These are phyloP conservation scores for Mycosphaerella arachidis DNA, from an alignment of 2,329 filamentous ascomycete species.

Conservation along the genomic window DNA sequence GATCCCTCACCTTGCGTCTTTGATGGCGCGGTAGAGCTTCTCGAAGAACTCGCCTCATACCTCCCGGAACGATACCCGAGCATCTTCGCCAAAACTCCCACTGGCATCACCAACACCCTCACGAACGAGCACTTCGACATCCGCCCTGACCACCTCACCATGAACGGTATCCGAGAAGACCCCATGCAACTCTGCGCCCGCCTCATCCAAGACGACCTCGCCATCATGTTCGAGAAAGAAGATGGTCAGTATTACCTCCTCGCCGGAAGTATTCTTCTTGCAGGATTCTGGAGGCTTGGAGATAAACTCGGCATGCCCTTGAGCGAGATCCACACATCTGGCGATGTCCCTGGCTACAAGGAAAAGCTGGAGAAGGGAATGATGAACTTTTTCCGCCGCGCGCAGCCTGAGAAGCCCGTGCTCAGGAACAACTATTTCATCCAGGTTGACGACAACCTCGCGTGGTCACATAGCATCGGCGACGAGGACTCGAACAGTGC, in stretches of 20 bases:
- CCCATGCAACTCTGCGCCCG: conserved; percentile 72
- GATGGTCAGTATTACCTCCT: conserved; percentile 80
- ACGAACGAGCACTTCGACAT: conserved; percentile 71
- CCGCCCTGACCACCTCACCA: conserved; percentile 53
- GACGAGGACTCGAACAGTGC: conserved; percentile 58
- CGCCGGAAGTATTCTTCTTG: conserved; percentile 68
- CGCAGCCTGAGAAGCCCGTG: conserved; percentile 64
- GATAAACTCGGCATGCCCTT: conserved; percentile 79
- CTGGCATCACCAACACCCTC: conserved; percentile 65
- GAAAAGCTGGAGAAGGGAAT: conserved; percentile 72
- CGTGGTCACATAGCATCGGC: conserved; percentile 75
- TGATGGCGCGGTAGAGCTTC: conserved; percentile 67
- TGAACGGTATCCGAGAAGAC: conserved; percentile 53
- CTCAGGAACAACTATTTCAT: conserved; percentile 81
- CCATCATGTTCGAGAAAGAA: conserved; percentile 71
- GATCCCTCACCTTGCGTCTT: conserved; percentile 54
- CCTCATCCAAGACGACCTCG: conserved; percentile 75
- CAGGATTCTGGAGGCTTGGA: conserved; percentile 77
- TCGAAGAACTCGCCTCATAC: conserved; percentile 68
- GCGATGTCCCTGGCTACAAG: conserved; percentile 67
- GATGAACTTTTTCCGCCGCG: conserved; percentile 72
- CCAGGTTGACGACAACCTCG: conserved; percentile 72
- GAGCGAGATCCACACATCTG: conserved; percentile 73
- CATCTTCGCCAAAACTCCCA: conserved; percentile 59
- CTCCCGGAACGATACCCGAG: conserved; percentile 70